These are phyloP conservation scores for Venturia nashicola DNA, from an alignment of 2,329 filamentous ascomycete species.

Conservation along the genomic window DNA sequence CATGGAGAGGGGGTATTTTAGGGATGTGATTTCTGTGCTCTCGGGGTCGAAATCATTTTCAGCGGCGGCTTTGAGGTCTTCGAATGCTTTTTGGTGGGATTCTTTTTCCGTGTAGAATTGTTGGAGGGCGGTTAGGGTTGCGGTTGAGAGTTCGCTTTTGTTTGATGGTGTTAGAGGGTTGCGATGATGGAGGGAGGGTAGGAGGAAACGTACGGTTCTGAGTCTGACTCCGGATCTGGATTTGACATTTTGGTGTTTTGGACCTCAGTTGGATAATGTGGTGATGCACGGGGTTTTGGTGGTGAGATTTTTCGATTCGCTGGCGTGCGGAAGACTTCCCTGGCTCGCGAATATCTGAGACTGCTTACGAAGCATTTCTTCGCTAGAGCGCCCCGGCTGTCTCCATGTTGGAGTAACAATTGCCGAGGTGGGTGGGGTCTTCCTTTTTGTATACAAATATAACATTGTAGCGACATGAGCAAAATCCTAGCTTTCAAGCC, in stretches of 20 bases:
- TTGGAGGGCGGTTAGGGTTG: conserved; percentile 56
- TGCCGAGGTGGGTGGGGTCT: neutral
- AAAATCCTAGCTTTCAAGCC: conserved; percentile 9
- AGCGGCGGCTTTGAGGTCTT: conserved; percentile 50
- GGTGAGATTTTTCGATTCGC: neutral
- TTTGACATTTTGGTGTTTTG: neutral
- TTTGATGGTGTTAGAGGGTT: neutral
- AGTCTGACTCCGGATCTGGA: neutral
- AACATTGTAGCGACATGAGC: conserved; percentile 1
- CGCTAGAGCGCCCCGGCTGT: too few species aligned
- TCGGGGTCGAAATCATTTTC: conserved; percentile 39
- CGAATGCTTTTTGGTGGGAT: conserved; percentile 51
- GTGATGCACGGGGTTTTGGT: neutral
- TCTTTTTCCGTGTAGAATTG: conserved; percentile 66
- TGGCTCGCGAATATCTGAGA: neutral
- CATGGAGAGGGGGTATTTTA: conserved; percentile 41
- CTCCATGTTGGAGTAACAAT: neutral
- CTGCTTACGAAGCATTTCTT: neutral
- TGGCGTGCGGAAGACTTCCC: neutral
- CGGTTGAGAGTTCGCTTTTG: conserved; percentile 49
- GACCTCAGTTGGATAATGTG: too few species aligned
- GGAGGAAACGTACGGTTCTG: neutral
- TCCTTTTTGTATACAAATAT: neutral
- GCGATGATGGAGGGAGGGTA: too few species aligned
- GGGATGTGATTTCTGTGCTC: too few species aligned